Evolutionary conservation across 176 grass and related monocot species (phyloP), one percentile per base, ranked within the genome.

Genomic region (Alloteropsis semialata): DNA sequence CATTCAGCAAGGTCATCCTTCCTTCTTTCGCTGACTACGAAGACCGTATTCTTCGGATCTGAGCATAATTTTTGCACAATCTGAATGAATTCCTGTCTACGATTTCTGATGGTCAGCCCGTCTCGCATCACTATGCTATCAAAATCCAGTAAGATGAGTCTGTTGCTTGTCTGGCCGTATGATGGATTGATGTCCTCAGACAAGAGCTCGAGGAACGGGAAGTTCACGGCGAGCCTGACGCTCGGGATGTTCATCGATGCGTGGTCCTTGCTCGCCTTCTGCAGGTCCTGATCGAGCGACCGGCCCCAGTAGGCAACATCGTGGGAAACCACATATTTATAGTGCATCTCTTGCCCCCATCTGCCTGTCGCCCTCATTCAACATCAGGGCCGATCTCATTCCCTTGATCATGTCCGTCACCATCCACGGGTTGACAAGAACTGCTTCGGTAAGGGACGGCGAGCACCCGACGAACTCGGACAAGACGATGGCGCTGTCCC

Each of bases 391-490:
- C 19, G 27, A 46, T 75, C 44, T 22, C 61, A 91, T 87, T 15
- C 76, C 89, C 39, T 91, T 81, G 1, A 75, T 69, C 16, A 91
- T 76, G 34, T 39, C 70, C 3, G 76, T 45, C 15, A 81, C 65
- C 46, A 72, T 84, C 81, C 85, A 91, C 16, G 89, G 89, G 45
- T 91, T 91, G 21, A 91, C 81, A 11, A 55, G 74, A 25, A 91
- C 25, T 7, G 89, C 89, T n/a, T 84, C 58, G 25, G 84, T 72
- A 5, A 91, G 62, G 27, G 81, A 87, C 58, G 80, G 76, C 5
- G 89, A 91, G 63, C 88, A 90, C 7, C 88, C 84, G 33, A 86
- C 58, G 44, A 90, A 90, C 79, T 90, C 88, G 3, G 88, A 90
- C 36, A 90, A 21, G 37, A 90, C 65, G 22, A 90, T 49, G 59